phyloP scores from a whole-genome alignment of 306 rosid species.

The Cucumis melo region DNA sequence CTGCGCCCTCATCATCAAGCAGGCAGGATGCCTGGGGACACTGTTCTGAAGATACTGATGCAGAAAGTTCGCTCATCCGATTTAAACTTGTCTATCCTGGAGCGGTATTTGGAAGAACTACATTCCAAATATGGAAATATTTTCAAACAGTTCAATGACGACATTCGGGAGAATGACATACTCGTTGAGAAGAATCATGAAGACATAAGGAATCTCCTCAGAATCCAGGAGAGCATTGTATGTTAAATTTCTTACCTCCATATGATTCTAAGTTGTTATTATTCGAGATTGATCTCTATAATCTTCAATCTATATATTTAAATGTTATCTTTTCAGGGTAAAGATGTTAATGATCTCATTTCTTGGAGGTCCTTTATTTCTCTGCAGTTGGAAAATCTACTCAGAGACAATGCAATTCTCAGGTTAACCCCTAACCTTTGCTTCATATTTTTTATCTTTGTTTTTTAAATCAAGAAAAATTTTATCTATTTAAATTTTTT shows the following conservation, averaged over 20 bases:
- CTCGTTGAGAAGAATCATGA: slow-evolving; percentile 51
- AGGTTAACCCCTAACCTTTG: slow-evolving; percentile 31
- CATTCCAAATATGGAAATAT: slow-evolving; percentile 59
- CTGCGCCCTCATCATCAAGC: slow-evolving; percentile 62
- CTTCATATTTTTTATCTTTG: neutral
- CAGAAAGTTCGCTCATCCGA: slow-evolving; percentile 86
- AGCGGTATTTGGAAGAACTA: slow-evolving; percentile 68
- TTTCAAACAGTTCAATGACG: slow-evolving; percentile 57
- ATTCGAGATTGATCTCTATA: neutral
- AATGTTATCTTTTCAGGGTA: slow-evolving; percentile 33
- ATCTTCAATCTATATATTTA: neutral
- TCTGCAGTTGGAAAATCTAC: slow-evolving; percentile 45
- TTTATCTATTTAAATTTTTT: too few species aligned
- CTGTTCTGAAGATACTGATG: slow-evolving; percentile 85
- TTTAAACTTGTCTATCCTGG: slow-evolving; percentile 63
- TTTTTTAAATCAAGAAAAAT: too few species aligned
- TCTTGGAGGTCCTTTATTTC: slow-evolving; percentile 64
- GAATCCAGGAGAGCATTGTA: slow-evolving; percentile 44
- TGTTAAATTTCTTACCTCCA: slow-evolving; percentile 20
- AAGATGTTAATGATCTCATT: slow-evolving; percentile 37
- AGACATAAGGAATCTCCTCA: slow-evolving; percentile 40
- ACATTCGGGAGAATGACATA: slow-evolving; percentile 35
- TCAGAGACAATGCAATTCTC: slow-evolving; percentile 52
- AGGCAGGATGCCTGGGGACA: slow-evolving; percentile 96
- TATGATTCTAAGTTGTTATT: slow-evolving; percentile 4